Evolutionary conservation across 805 yeast genomes (phyloP).

Genomic region (Starmerella roubikii): DNA sequence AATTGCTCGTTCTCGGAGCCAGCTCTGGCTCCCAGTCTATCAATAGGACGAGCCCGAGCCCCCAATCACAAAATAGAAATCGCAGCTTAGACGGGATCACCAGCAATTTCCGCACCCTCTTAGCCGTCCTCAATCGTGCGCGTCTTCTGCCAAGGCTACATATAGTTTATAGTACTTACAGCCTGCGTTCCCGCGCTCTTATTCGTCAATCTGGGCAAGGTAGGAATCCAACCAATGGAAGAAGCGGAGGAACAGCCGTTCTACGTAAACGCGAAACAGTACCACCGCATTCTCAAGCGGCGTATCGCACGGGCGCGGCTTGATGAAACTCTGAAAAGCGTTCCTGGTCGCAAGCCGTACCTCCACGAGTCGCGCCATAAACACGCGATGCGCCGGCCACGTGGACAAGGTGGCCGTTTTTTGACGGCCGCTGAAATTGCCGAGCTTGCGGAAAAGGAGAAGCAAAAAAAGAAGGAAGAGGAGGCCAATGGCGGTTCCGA

Average conservation of each 20-base stretch:
- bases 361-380: conserved; percentile 94
- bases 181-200: too few species aligned
- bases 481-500: not conserved
- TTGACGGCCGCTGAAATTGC: conserved; percentile 80
- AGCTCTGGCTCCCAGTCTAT: too few species aligned
- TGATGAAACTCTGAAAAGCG: conserved; percentile 76
- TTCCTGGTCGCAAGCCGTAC: conserved; percentile 73
- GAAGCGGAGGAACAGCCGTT: conserved; percentile 66
- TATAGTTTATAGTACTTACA: too few species aligned
- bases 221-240: conserved; percentile 2
- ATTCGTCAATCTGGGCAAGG: not conserved
- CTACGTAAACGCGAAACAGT: conserved; percentile 95
- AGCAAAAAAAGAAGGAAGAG: not conserved
- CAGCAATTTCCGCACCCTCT: too few species aligned
- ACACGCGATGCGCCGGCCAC: conserved; percentile 97
- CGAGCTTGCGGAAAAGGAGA: conserved; percentile 22
- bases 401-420: conserved; percentile 98
- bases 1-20: too few species aligned
- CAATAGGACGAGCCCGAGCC: too few species aligned
- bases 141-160: too few species aligned
- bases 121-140: too few species aligned
- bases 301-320: conserved; percentile 86
- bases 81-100: too few species aligned
- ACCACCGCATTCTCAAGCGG: conserved; percentile 84
- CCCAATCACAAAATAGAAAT: too few species aligned